Conservation (phyloP, 768 basidiomycete species). For the Antrodiella citrinella region DNA sequence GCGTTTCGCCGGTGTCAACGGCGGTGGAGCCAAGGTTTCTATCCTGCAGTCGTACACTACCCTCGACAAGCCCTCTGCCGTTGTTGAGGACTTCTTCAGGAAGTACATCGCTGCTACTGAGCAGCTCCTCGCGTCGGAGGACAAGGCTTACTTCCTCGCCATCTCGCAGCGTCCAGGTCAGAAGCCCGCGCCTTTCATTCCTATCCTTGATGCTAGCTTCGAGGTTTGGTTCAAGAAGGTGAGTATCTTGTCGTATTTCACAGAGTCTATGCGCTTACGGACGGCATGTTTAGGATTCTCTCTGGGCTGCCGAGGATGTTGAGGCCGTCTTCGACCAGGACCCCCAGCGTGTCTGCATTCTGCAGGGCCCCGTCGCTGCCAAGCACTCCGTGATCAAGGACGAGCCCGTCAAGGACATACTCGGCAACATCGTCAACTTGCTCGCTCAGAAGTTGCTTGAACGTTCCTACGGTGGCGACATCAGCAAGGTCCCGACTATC, state of each 20-base stretch:
- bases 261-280: conserved; percentile 2
- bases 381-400: conserved; percentile 84
- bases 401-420: conserved; percentile 87
- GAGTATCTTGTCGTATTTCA: conserved; percentile 11
- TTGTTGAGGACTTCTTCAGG: conserved; percentile 78
- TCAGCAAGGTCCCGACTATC: conserved; percentile 62
- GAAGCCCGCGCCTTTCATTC: conserved; percentile 98
- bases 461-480: conserved; percentile 70
- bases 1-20: conserved; percentile 87
- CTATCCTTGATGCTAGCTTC: conserved; percentile 85
- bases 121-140: conserved; percentile 88
- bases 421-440: conserved; percentile 76
- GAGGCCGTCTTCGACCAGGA: conserved; percentile 99
- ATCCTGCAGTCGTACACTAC: conserved; percentile 75
- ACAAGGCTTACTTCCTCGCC: conserved; percentile 91
- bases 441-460: conserved; percentile 77
- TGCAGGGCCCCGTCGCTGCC: conserved; percentile 93
- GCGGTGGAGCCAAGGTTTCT: conserved; percentile 68
- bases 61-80: conserved; percentile 74
- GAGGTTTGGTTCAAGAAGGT: conserved; percentile 99
- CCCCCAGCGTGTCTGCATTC: conserved; percentile 94
- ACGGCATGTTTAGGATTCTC: conserved; percentile 61
- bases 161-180: conserved; percentile 95
- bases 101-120: conserved; percentile 73
- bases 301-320: conserved; percentile 97